A percentile compares a stretch with the other conserved stretches of the same genome.
Evolutionary conservation across 169 alveolate genomes (phyloP).

Genomic region (Plasmodium coatneyi): DNA sequence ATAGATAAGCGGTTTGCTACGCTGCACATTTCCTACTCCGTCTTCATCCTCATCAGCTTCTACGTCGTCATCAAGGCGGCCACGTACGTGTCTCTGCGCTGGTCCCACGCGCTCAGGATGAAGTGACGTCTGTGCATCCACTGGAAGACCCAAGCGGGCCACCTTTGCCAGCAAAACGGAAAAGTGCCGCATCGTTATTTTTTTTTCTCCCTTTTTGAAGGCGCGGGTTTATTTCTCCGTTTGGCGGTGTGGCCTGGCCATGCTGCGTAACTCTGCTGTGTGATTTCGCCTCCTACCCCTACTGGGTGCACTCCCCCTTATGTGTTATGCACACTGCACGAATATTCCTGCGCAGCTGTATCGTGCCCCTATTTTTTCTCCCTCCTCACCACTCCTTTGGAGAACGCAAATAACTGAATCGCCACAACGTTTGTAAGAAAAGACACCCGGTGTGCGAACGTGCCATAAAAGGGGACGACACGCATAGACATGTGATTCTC

Average conservation of each 20-base stretch:
- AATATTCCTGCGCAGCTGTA: background rate
- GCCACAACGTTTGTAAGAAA: background rate
- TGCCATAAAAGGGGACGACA: background rate
- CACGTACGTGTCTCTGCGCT: conserved; percentile 33
- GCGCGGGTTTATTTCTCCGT: background rate
- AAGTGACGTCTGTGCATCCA: background rate
- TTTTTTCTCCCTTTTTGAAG: background rate
- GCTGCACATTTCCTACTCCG: conserved; percentile 9
- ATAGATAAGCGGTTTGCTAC: conserved; percentile 50
- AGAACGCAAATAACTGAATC: background rate
- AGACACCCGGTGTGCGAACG: background rate
- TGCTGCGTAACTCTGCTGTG: background rate
- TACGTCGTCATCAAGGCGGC: conserved; percentile 17
- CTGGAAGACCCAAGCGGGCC: background rate
- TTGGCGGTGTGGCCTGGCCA: background rate
- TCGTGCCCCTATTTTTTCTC: background rate
- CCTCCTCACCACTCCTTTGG: background rate
- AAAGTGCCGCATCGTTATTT: background rate
- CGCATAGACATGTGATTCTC: background rate
- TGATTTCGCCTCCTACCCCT: background rate
- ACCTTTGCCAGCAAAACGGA: background rate
- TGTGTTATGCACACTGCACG: background rate
- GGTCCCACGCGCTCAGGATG: conserved; percentile 60
- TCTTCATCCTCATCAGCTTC: conserved; percentile 18
- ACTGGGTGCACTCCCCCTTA: background rate